Evolutionary conservation across 176 grass and related monocot genomes (phyloP), one percentile per base, ranked within the genome.

Genomic region (Musa itinerans): DNA sequence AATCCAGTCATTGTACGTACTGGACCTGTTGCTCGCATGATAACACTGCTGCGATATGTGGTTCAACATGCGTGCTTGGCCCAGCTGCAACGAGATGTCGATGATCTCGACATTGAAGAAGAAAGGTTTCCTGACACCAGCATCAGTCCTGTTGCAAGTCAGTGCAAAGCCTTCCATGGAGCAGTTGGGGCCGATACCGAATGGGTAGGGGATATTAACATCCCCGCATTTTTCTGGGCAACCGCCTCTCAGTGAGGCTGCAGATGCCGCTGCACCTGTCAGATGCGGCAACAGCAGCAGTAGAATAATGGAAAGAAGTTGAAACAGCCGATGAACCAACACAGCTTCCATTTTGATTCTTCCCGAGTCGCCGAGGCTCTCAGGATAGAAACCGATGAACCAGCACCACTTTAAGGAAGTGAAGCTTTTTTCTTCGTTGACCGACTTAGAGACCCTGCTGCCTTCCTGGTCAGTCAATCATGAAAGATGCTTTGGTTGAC

Each of bases 131-230:
- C 80, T 8, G 6, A 26, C 53, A 52, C 29, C 61, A 26, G 51
- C 77, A 81, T 27, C 34, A 5, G 34, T 83, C 9, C 0, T 69
- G 7, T 80, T 79, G 43, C 22, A 91, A 52, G 54, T 80, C 21
- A 87, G 55, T 52, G 74, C n/a, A 71, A 91, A 91, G 20, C 85
- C 89, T 22, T 86, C 81, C 15, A 87, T 78, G 88, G 76, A 83
- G 81, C 88, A 96, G 10, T 79, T 76, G 12, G 61, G 3, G 49
- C 86, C 88, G 69, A 91, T 81, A 55, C 88, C 88, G 75, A 96
- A 96, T 34, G 92, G 92, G 81, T 91, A 95, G 5, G 86, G 88
- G 76, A 95, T 91, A 2, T 83, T 65, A 59, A 95, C 54, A 75
- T 67, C 2, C 72, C 88, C 92, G 68, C 92, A 95, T 1, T 72